Base-by-base conservation (phyloP, 2,329 filamentous ascomycete genomes). In the Pestalotiopsis fici region DNA sequence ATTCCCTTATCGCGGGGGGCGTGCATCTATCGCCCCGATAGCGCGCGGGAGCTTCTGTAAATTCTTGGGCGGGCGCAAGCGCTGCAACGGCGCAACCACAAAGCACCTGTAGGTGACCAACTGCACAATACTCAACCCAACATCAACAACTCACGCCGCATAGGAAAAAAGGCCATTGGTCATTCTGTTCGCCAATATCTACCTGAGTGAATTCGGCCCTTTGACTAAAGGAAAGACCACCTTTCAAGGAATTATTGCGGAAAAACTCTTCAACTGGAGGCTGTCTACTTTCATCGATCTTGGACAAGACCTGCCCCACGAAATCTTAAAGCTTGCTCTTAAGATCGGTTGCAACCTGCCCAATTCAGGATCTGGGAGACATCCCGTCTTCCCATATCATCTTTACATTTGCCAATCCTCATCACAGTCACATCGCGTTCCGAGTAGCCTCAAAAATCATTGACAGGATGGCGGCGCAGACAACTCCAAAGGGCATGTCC, bases 401-500 rank as follows among this genome's bases (percentile, higher is more conserved):
- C 31, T 57, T 50, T 21, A 28, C 21, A n/a, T 43, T 35, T 59
- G 31, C 31, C 39, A 18, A 23, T 50, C n/a, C 27, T 59, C 37
- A 21, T 64, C 62, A 64, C 62, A 56, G 62, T 64, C 47, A 64
- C 62, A 64, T 64, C 62, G 62, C 47, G 62, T 37, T 18, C 18
- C 28, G 23, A 35, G 62, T 54, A 64, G 50, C 50, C 37, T 47
- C 39, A 57, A 27, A 25, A 43, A 63, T 15, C 37, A 55, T 37
- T 50, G 21, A 65, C 68, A 76, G 73, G 60, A 85, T 86, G 78
- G 79, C 85, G 72, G 80, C 85, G 69, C 81, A 84, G 76, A 89
- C 84, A 59, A 87, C 87, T 37, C 31, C 63, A 59, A 92, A 91
- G 79, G 86, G 85, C 59, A 94, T 97, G 90, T 97, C 95, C 70